Percentiles rank a stretch among this genome's conserved stretches.
Conservation (phyloP, 306 rosid species). For the Trichosanthes cucumerina region DNA sequence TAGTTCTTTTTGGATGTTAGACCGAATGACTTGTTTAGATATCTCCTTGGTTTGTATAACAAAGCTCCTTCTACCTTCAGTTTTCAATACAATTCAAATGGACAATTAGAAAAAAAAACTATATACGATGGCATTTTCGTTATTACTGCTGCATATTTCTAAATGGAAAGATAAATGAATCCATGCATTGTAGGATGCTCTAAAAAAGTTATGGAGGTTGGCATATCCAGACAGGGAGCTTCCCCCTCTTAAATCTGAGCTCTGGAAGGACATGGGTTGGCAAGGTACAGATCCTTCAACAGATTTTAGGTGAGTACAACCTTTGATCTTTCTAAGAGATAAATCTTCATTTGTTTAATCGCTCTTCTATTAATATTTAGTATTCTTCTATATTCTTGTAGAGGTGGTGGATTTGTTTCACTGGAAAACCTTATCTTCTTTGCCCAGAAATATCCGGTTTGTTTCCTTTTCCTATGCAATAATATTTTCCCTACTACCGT, state of each 20-base stretch:
- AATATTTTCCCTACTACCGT: not conserved
- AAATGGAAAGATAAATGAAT: not conserved
- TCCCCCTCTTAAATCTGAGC: slow-evolving; percentile 78
- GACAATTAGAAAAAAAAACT: not conserved
- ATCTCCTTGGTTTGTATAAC: not conserved
- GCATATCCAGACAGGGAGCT: slow-evolving; percentile 78
- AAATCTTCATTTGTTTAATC: not conserved
- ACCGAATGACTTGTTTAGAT: not conserved
- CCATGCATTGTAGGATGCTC: slow-evolving; percentile 58
- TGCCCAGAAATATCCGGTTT: slow-evolving; percentile 68
- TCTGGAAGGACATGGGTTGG: slow-evolving; percentile 99
- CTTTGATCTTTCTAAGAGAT: not conserved
- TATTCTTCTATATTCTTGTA: slow-evolving; percentile 24
- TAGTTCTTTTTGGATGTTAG: not conserved
- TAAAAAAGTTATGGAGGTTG: slow-evolving; percentile 66
- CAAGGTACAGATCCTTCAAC: slow-evolving; percentile 97
- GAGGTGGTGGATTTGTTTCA: slow-evolving; percentile 95
- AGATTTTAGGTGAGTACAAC: slow-evolving; percentile 68
- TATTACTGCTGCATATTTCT: not conserved
- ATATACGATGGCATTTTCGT: not conserved
- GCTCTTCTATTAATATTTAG: not conserved
- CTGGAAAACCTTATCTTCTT: slow-evolving; percentile 90
- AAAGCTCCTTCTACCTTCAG: not conserved
- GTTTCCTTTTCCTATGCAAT: slow-evolving; percentile 22
- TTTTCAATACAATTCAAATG: not conserved